A percentile compares a stretch with the other conserved stretches of the same genome.
Conservation (phyloP, 208 protist genomes). For the Trypanosoma vivax region DNA sequence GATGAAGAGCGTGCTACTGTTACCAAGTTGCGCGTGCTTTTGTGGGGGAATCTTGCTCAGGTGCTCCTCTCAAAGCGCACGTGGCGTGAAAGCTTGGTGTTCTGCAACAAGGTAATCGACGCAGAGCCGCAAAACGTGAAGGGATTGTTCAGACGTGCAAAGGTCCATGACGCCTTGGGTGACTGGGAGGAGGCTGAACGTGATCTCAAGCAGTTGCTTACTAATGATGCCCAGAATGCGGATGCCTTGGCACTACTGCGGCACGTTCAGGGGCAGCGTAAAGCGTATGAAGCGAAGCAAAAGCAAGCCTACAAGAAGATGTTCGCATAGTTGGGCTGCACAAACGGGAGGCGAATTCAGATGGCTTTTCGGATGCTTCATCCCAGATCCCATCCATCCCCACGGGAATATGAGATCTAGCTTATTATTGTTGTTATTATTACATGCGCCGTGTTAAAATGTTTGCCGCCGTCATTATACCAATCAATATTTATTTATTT, state of each 20-base stretch:
- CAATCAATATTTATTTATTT: no score
- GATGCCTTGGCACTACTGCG: conserved; percentile 48
- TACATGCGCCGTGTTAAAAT: no score
- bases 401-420: no score
- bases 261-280: conserved; percentile 37
- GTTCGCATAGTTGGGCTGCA: conserved; percentile 37
- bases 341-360: not conserved
- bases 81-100: conserved; percentile 38
- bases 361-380: no score
- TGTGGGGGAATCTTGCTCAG: conserved; percentile 74
- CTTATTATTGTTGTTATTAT: conserved; percentile 16
- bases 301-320: conserved; percentile 76
- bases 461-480: no score
- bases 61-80: conserved; percentile 48
- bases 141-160: conserved; percentile 69
- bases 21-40: conserved; percentile 39
- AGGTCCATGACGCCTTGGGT: conserved; percentile 49
- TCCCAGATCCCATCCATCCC: no score
- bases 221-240: conserved; percentile 45
- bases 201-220: conserved; percentile 42
- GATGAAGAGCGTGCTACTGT: conserved; percentile 46
- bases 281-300: conserved; percentile 76
- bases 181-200: conserved; percentile 67
- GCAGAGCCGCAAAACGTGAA: conserved; percentile 55
- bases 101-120: conserved; percentile 64